Evolutionary conservation across 208 protist species (phyloP).

Genomic region (Leptomonas seymouri): DNA sequence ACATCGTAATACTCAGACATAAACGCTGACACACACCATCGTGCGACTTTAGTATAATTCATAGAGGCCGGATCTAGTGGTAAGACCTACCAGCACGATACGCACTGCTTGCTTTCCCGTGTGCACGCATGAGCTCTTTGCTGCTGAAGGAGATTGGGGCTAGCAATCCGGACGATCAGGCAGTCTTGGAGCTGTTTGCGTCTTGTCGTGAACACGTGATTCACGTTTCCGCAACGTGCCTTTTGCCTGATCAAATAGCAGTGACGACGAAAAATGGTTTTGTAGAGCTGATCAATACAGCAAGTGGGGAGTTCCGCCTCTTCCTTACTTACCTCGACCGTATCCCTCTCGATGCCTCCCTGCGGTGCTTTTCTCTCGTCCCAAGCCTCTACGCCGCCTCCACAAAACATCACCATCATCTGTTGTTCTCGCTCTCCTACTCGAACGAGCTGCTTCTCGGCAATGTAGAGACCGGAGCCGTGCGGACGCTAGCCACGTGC

Average conservation of each 20-base stretch:
- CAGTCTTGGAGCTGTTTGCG: conserved; percentile 68
- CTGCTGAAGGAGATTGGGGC: conserved; percentile 61
- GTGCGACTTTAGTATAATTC: background rate
- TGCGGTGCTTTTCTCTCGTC: conserved; percentile 82
- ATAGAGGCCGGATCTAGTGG: background rate
- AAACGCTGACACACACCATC: background rate
- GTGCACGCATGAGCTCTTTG: conserved; percentile 41
- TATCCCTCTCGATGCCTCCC: conserved; percentile 63
- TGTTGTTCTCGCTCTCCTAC: conserved; percentile 78
- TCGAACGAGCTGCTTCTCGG: conserved; percentile 88
- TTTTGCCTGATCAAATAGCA: conserved; percentile 58
- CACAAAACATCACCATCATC: conserved; percentile 28
- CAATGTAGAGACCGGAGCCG: conserved; percentile 50
- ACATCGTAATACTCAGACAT: background rate
- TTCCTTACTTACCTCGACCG: conserved; percentile 72
- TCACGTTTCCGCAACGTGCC: conserved; percentile 47
- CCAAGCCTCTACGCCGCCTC: conserved; percentile 40
- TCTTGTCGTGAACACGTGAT: conserved; percentile 64
- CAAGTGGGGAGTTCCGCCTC: conserved; percentile 72
- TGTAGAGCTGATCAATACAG: conserved; percentile 71
- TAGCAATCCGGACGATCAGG: conserved; percentile 40
- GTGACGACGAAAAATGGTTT: conserved; percentile 82
- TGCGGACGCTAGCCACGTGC: conserved; percentile 55
- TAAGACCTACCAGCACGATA: background rate
- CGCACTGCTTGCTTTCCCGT: background rate